These are phyloP conservation scores for Suillus fuscotomentosus DNA, from an alignment of 768 basidiomycete species.

Conservation along the genomic window DNA sequence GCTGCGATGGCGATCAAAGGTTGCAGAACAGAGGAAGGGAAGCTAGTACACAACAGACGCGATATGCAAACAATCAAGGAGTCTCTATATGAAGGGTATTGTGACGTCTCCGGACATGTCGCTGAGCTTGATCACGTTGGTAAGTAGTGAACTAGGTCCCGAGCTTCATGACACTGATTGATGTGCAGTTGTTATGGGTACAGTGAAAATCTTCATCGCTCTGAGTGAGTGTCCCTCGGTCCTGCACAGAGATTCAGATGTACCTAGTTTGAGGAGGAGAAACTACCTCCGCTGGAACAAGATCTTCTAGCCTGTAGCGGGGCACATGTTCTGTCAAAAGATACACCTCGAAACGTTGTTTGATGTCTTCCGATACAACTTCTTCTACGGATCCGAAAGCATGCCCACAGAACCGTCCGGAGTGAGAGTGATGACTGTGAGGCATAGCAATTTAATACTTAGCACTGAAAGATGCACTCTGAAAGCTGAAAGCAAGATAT, in stretches of 20 bases:
- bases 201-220: slow-evolving; percentile 60
- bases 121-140: slow-evolving; percentile 65
- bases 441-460: too few relatives aligned
- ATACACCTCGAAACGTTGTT: slow-evolving; percentile 74
- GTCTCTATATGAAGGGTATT: slow-evolving; percentile 77
- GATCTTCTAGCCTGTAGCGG: slow-evolving; percentile 73
- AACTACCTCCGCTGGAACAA: slow-evolving; percentile 94
- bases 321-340: slow-evolving; percentile 94
- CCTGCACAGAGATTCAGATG: neutral
- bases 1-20: slow-evolving; percentile 71
- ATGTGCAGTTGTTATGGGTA: slow-evolving; percentile 54
- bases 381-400: slow-evolving; percentile 79
- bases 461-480: too few relatives aligned
- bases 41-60: slow-evolving; percentile 60
- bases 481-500: too few relatives aligned
- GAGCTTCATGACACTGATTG: slow-evolving; percentile 5
- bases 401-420: slow-evolving; percentile 92
- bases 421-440: too few relatives aligned
- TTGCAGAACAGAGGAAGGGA: slow-evolving; percentile 65
- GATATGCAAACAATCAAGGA: slow-evolving; percentile 74
- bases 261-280: slow-evolving; percentile 10
- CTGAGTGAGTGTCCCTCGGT: slow-evolving; percentile 42
- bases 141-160: slow-evolving; percentile 23
- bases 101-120: slow-evolving; percentile 67
- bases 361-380: slow-evolving; percentile 78